Conservation (phyloP, 1,284 basidiomycete genomes). For the Microbotryum scabiosae region DNA sequence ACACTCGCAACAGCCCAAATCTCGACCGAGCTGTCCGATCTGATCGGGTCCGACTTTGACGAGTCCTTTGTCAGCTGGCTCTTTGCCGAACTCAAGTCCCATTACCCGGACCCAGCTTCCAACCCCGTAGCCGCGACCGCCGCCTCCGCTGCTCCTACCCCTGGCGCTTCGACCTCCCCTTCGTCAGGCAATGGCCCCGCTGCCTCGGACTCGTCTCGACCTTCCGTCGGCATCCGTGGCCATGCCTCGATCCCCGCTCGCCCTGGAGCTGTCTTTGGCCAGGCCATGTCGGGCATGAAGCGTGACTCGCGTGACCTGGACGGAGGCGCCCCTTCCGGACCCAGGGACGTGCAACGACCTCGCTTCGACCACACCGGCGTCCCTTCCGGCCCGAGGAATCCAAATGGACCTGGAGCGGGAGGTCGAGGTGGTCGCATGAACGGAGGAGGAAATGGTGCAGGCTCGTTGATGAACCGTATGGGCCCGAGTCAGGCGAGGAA, state of each 20-base stretch:
- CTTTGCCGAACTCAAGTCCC: constrained; percentile 55
- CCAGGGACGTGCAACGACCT: constrained; percentile 6
- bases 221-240: too few relatives aligned
- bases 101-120: constrained; percentile 43
- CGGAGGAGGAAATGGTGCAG: constrained; percentile 1
- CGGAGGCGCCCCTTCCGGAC: not conserved
- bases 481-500: constrained; percentile 13
- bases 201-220: too few relatives aligned
- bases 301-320: constrained; percentile 21
- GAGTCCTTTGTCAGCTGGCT: constrained; percentile 72
- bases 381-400: constrained; percentile 7
- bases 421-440: not conserved
- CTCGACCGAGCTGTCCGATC: constrained; percentile 65
- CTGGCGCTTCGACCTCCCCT: not conserved
- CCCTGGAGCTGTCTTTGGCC: constrained; percentile 25
- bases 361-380: constrained; percentile 10
- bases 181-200: too few relatives aligned
- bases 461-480: constrained; percentile 31
- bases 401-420: not conserved
- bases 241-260: too few relatives aligned
- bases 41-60: constrained; percentile 45
- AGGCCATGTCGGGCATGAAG: constrained; percentile 32
- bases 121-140: not conserved
- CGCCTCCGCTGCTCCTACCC: constrained; percentile 3
- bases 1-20: constrained; percentile 56